Conservation (phyloP, 1,284 basidiomycete genomes). For the Mycena sp. region DNA sequence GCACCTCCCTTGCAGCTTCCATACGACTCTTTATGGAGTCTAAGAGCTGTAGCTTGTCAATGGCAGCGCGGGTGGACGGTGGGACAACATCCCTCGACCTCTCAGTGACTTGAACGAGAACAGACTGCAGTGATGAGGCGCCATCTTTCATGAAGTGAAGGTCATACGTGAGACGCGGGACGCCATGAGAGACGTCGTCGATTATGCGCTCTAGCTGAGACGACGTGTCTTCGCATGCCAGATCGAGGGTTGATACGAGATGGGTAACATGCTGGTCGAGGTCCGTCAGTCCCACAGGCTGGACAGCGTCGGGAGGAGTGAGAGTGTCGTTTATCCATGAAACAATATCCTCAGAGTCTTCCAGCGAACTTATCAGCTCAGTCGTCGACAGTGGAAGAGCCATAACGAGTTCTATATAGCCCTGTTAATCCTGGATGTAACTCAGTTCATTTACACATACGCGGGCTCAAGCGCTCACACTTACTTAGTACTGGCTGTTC, state of each 20-base stretch:
- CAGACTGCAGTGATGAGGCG: slow-evolving; percentile 76
- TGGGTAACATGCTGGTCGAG: slow-evolving; percentile 80
- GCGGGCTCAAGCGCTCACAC: too few relatives aligned
- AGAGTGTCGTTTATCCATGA: slow-evolving; percentile 75
- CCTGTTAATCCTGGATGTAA: background rate
- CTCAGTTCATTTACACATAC: slow-evolving; percentile 8
- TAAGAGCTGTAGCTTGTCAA: slow-evolving; percentile 80
- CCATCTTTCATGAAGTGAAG: slow-evolving; percentile 95
- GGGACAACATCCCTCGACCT: slow-evolving; percentile 60
- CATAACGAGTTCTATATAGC: slow-evolving; percentile 24
- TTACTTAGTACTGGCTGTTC: background rate
- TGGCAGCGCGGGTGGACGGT: slow-evolving; percentile 63
- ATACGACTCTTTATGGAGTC: slow-evolving; percentile 84
- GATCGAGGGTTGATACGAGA: slow-evolving; percentile 80
- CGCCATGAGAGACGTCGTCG: slow-evolving; percentile 87
- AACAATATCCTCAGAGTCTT: slow-evolving; percentile 61
- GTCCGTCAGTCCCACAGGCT: slow-evolving; percentile 61
- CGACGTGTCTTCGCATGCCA: slow-evolving; percentile 89
- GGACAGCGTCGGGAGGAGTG: slow-evolving; percentile 36
- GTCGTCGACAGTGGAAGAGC: slow-evolving; percentile 39
- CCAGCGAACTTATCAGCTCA: slow-evolving; percentile 51
- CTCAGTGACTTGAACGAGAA: slow-evolving; percentile 66
- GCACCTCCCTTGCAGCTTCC: slow-evolving; percentile 77
- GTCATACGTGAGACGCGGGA: slow-evolving; percentile 91
- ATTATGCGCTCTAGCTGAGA: slow-evolving; percentile 86